Base-by-base conservation (phyloP, 495 filamentous ascomycete species). In the Letharia columbiana region DNA sequence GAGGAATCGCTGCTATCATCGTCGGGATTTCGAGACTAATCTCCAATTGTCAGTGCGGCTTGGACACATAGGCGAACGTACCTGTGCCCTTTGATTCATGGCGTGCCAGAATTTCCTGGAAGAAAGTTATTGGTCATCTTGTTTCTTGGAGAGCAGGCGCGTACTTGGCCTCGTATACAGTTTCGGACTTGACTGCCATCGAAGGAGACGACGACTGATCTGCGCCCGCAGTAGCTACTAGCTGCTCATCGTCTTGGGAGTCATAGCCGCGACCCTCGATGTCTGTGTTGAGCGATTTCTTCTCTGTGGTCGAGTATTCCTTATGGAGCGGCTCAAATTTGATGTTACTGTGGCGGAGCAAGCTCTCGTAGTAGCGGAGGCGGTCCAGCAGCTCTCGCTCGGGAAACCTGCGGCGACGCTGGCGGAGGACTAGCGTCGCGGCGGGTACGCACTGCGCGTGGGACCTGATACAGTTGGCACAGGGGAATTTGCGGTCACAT, bases 401-500 rank as follows among this genome's bases (percentile, higher is more conserved):
- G 2, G 83, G 78, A 64, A 83, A 83, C 61, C 80, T 75, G 58
- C 82, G 81, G 47, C 77, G 72, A 56, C 80, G 78, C 39, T 71
- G 77, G 60, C 79, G 81, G 10, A 74, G 76, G 57, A 69, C 62
- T 35, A 73, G 73, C 18, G 73, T 72, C 4, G 79, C 76, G 5
- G 81, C 23, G 23, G 23, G 82, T 35, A 84, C 77, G 69, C 84
- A 86, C 65, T 79, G 73, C 39, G 68, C 71, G 12, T 70, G 49
- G 33, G 73, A 62, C 50, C 71, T 79, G 37, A 75, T 59, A 67
- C 84, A 86, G 64, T 82, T 80, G 4, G 73, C 62, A 70, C 84
- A 87, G 17, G 83, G 84, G 64, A 79, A 81, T 20, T 75, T 76
- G 58, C 82, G 82, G 57, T 85, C 77, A 73, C 83, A 87, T 64